Evolutionary conservation across 495 filamentous ascomycete genomes (phyloP).

Genomic region (Tuber melanosporum): DNA sequence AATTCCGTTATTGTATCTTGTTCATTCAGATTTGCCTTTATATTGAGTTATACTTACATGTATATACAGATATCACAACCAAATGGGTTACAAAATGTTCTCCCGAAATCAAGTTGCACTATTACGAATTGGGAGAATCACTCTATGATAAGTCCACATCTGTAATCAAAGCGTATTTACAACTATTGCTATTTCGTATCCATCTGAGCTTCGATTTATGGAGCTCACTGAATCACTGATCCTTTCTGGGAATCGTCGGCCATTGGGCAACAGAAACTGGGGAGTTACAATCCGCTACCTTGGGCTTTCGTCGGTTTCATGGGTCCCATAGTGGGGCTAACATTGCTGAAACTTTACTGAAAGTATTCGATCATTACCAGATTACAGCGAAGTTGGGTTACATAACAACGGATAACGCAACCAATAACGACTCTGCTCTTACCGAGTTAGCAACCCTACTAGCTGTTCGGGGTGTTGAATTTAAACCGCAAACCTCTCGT

Average conservation of each 20-base stretch:
- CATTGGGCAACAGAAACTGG: not conserved
- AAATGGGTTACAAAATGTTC: not conserved
- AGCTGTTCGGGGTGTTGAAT: not conserved
- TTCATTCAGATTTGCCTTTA: not conserved
- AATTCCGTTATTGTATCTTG: not conserved
- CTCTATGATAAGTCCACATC: not conserved
- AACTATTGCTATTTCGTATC: not conserved
- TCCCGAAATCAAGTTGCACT: not conserved
- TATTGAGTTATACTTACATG: not conserved
- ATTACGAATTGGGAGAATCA: not conserved
- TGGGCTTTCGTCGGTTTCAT: not conserved
- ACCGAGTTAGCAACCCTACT: not conserved
- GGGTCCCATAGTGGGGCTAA: not conserved
- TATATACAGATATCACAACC: not conserved
- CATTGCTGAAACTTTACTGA: not conserved
- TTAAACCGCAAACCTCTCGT: not conserved
- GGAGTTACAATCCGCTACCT: not conserved
- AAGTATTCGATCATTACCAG: not conserved
- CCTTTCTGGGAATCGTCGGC: constrained; percentile 5
- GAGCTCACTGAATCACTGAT: not conserved
- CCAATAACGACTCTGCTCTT: constrained; percentile 1
- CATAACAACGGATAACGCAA: not conserved
- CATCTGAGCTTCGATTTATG: constrained; percentile 6
- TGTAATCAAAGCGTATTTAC: not conserved
- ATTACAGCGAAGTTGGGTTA: not conserved